Percentiles rank a stretch among this genome's conserved stretches.
Conservation (phyloP, 805 yeast genomes). For the Yamadazyma philogaea region DNA sequence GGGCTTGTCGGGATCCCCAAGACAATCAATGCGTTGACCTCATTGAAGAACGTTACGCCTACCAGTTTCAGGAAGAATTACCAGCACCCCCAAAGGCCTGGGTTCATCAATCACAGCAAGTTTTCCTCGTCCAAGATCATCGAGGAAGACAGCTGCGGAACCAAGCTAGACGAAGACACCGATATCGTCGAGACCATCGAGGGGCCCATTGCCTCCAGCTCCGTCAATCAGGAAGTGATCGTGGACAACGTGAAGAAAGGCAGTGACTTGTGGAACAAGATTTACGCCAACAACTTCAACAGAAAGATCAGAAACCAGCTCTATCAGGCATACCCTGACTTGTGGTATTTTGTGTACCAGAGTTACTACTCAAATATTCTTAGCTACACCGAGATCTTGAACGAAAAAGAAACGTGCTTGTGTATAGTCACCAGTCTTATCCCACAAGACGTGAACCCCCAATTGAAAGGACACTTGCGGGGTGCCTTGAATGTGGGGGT, state of each 20-base stretch:
- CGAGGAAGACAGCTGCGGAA: conserved; percentile 39
- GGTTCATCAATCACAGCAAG: conserved; percentile 29
- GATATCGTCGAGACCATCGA: conserved; percentile 35
- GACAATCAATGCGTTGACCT: conserved; percentile 73
- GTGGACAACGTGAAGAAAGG: conserved; percentile 48
- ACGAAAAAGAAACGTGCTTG: conserved; percentile 68
- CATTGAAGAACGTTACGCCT: conserved; percentile 66
- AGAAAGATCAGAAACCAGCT: conserved; percentile 64
- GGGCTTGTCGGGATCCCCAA: conserved; percentile 85
- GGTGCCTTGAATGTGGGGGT: conserved; percentile 85
- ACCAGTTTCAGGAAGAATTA: conserved; percentile 23
- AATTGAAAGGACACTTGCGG: conserved; percentile 81
- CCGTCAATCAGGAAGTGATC: conserved; percentile 27
- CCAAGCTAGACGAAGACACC: conserved; percentile 22
- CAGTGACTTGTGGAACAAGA: conserved; percentile 61
- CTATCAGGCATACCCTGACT: conserved; percentile 76
- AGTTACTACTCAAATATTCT: conserved; percentile 78
- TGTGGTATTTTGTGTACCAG: conserved; percentile 68
- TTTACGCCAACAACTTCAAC: conserved; percentile 71
- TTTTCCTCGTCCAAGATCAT: conserved; percentile 37
- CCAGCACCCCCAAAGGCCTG: conserved; percentile 25
- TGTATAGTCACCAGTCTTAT: conserved; percentile 76
- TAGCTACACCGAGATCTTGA: conserved; percentile 60
- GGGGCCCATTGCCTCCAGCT: conserved; percentile 35
- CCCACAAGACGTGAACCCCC: conserved; percentile 93